Evolutionary conservation across 352 stramenopile genomes (phyloP), one percentile per base, ranked within the genome.

Genomic region (Hyaloperonospora arabidopsidis): DNA sequence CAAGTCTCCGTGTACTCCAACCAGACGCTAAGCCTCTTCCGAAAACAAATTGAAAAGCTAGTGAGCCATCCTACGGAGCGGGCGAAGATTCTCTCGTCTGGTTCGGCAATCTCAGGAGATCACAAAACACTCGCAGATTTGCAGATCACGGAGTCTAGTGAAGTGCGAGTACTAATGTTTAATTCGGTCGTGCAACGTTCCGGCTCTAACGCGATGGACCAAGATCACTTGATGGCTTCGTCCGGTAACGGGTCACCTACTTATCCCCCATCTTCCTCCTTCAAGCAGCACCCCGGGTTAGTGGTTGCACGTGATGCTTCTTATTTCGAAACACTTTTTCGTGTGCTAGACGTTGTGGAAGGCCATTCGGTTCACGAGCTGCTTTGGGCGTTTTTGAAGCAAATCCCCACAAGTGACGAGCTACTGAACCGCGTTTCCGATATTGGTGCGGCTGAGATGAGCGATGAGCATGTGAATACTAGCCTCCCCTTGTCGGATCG

Each of bases 241-340:
- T 13, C 48, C 13, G 52, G 38, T 11, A 67, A 62, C 34, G 45
- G 73, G 8, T 54, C 41, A 10, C 28, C 54, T 45, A 54, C 57
- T 45, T 57, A 51, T 22, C 12, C 32, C 39, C 49, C 52, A 17
- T 49, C 61, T 14, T 53, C 39, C 2, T 67, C 58, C 11, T 39
- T 36, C 14, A 68, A 72, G n/a, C 70, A 84, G 39, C 63, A 70
- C 18, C 77, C 84, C 46, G 84, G 80, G 18, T 22, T 82, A 15
- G 51, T 95, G 14, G 86, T 93, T 58, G 66, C 80, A 15, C 60
- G 63, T 21, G 68, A 91, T 60, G 63, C 55, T 6, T 71, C 79
- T 17, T 93, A 95, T 50, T 93, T 93, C 49, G 77, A 86, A 15
- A 77, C 90, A 25, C 60, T 95, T n/a, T 93, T 95, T 46, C 75